Evolutionary conservation across 176 grass and related monocot species (phyloP).

Genomic region (Oryza australiensis): DNA sequence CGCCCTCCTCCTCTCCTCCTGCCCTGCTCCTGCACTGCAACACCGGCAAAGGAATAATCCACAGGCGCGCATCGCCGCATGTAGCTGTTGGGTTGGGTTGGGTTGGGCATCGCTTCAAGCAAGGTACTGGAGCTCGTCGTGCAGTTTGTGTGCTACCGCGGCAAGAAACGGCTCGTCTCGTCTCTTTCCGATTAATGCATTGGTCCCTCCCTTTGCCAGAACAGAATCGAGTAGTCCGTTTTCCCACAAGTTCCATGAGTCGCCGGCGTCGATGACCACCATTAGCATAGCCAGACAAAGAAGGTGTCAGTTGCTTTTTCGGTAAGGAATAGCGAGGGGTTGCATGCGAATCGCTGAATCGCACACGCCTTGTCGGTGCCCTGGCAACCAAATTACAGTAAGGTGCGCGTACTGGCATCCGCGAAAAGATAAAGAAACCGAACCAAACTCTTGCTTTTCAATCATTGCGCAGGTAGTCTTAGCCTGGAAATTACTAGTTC

Average conservation of each 20-base stretch:
- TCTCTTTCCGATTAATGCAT: background rate
- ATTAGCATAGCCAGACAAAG: background rate
- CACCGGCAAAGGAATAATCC: too few species aligned
- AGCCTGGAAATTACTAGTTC: background rate
- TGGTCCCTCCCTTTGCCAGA: background rate
- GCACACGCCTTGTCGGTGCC: slow-evolving; percentile 37
- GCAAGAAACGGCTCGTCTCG: background rate
- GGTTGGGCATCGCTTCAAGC: slow-evolving; percentile 7
- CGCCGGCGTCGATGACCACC: background rate
- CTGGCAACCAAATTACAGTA: slow-evolving; percentile 16
- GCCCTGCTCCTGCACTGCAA: too few species aligned
- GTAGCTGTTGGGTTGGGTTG: background rate
- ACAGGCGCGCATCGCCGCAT: background rate
- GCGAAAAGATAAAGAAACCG: background rate
- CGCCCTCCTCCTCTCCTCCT: too few species aligned
- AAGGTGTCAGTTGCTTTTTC: background rate
- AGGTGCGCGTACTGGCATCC: background rate
- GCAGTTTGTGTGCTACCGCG: background rate
- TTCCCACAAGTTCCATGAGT: background rate
- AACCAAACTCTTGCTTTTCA: background rate
- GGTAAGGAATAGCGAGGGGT: background rate
- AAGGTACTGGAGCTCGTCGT: background rate
- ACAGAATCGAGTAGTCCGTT: background rate
- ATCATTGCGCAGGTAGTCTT: slow-evolving; percentile 2
- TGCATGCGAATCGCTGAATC: background rate